Evolutionary conservation across 2,329 filamentous ascomycete species (phyloP).

Genomic region (Phoma herbarum): DNA sequence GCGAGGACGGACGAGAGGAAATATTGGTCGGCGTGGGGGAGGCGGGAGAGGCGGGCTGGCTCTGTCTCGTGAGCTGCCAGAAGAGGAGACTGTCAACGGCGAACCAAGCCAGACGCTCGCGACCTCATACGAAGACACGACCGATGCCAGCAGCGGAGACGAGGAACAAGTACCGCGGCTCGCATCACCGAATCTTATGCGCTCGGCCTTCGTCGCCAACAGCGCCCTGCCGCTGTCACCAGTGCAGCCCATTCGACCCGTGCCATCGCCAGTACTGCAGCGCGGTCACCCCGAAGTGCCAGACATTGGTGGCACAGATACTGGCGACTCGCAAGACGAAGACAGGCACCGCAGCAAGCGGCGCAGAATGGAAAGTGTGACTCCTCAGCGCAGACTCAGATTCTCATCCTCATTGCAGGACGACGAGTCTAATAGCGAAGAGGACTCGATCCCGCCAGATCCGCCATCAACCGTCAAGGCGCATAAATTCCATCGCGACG

Average conservation of each 20-base stretch:
- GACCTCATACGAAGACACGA: background rate
- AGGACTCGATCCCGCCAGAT: background rate
- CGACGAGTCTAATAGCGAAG: background rate
- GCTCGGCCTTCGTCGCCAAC: constrained; percentile 44
- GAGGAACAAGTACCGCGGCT: constrained; percentile 15
- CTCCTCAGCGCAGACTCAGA: background rate
- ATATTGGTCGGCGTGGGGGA: constrained; percentile 19
- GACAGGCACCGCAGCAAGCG: constrained; percentile 20
- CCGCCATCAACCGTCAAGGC: background rate
- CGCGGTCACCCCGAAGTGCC: constrained; percentile 17
- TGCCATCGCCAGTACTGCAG: background rate
- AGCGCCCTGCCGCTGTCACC: constrained; percentile 42
- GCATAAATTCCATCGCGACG: background rate
- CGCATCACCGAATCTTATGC: constrained; percentile 35
- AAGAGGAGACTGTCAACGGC: background rate
- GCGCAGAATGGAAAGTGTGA: constrained; percentile 25
- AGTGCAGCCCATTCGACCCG: constrained; percentile 8
- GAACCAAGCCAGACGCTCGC: background rate
- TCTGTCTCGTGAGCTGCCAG: background rate
- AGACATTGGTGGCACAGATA: constrained; percentile 6
- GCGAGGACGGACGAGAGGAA: constrained; percentile 26
- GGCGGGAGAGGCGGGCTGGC: constrained; percentile 11
- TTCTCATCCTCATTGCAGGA: background rate
- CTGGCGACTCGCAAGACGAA: background rate
- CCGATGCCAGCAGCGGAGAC: constrained; percentile 23